phyloP scores from a whole-genome alignment of 2,329 filamentous ascomycete genomes.

The Didymella glomerata region DNA sequence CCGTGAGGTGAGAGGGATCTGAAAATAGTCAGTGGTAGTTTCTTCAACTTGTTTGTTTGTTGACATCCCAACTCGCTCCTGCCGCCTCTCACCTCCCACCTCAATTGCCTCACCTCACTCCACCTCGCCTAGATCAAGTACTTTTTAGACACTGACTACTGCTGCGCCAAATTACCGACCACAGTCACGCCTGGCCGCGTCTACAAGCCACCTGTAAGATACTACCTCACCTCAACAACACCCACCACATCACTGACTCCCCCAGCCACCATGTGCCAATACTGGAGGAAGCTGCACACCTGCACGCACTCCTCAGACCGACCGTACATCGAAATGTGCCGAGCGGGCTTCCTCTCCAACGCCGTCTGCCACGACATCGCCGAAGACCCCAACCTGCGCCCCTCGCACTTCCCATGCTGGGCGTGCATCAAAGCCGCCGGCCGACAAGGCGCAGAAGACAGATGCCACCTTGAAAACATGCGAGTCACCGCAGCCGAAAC shows the following conservation, averaged over 20 bases:
- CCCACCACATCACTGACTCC: neutral
- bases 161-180: neutral
- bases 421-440: conserved; percentile 31
- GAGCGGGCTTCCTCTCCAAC: conserved; percentile 31
- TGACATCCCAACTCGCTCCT: neutral
- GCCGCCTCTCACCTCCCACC: conserved; percentile 1
- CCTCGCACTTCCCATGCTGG: conserved; percentile 37
- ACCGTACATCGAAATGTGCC: conserved; percentile 38
- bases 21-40: too few species aligned
- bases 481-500: conserved; percentile 15
- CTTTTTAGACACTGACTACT: neutral
- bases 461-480: neutral
- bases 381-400: conserved; percentile 21
- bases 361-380: conserved; percentile 30
- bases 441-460: conserved; percentile 21
- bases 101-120: neutral
- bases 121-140: neutral
- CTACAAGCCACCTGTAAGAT: neutral
- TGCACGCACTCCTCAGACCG: conserved; percentile 33
- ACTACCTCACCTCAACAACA: neutral
- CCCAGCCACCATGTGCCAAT: conserved; percentile 32
- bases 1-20: too few species aligned
- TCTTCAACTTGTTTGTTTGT: neutral
- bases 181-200: neutral
- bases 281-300: conserved; percentile 39